These are phyloP conservation scores for Xerocomellus intermedius DNA, from an alignment of 768 basidiomycete species.

Conservation along the genomic window DNA sequence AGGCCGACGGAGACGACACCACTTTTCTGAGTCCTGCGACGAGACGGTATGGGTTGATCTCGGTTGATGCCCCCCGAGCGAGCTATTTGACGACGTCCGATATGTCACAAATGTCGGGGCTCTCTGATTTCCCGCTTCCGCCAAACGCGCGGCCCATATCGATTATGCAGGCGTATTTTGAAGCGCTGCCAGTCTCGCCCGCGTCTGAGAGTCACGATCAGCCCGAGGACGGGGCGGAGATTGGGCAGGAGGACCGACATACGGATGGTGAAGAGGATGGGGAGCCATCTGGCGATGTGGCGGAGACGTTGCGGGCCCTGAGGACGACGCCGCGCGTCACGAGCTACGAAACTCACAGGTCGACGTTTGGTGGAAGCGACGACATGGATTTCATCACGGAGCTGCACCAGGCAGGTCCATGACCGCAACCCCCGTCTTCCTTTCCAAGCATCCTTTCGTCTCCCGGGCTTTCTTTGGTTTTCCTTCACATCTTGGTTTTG, in stretches of 20 bases:
- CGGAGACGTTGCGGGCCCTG: constrained; percentile 12
- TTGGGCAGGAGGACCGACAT: neutral
- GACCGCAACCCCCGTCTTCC: neutral
- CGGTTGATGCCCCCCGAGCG: constrained; percentile 38
- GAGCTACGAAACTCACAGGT: constrained; percentile 16
- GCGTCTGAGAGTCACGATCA: neutral
- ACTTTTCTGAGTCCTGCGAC: constrained; percentile 15
- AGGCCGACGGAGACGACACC: neutral
- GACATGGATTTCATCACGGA: constrained; percentile 20
- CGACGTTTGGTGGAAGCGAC: constrained; percentile 29
- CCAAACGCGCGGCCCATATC: constrained; percentile 42
- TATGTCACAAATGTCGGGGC: constrained; percentile 62
- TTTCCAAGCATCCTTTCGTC: neutral
- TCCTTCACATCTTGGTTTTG: constrained; percentile 8
- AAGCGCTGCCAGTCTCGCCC: constrained; percentile 13
- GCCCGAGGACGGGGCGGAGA: neutral
- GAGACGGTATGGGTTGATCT: constrained; percentile 22
- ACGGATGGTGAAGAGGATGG: neutral
- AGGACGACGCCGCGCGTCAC: neutral
- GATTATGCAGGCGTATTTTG: constrained; percentile 46
- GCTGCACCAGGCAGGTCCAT: constrained; percentile 14
- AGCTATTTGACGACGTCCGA: constrained; percentile 65
- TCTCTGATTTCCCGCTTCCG: constrained; percentile 72
- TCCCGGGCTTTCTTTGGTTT: neutral
- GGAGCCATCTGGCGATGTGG: constrained; percentile 14